Evolutionary conservation across 176 grass and related monocot species (phyloP), one percentile per base, ranked within the genome.

Genomic region (Tuctoria greenei): DNA sequence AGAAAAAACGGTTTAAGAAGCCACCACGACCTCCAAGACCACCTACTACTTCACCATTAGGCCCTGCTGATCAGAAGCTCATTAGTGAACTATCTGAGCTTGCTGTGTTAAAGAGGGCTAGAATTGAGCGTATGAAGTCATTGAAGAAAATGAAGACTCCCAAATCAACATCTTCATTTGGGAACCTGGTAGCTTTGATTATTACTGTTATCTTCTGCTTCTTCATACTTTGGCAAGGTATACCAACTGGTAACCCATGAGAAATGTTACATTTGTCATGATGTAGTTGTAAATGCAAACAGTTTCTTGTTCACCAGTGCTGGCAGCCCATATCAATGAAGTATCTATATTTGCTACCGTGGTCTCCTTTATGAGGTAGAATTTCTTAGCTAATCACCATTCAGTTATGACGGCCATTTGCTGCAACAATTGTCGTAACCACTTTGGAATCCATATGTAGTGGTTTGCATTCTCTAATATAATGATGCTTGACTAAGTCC

Each of bases 171-270:
- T 87, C 86, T 15, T 75, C 80, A 10, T 79, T 25, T 20, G 71
- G 86, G 50, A 96, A 89, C 71, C 61, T 83, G 69, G 85, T 79
- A 72, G 86, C 93, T 40, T 77, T 92, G 72, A 20, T 89, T 87
- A 66, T 96, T 68, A 96, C 93, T 2, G 11, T 85, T 74, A 28
- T 96, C 52, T 92, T 96, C 76, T 96, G 93, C 74, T 46, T 89
- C 25, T 75, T 96, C 49, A 89, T 96, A 73, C 73, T 96, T 62
- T 92, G 89, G 93, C 93, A 96, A 79, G 93, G 93, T 91, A 86
- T 76, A 67, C 40, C 58, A 20, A 58, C 74, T 69, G 31, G 26
- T 52, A 54, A 72, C 25, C 23, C 28, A 24, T 41, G 47, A 72
- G 26, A 24, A 77, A 64, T 36, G 43, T 68, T 27, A 17, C 51